Conservation (phyloP, 1,139 yeast species). For the Kodamaea derodonti region DNA sequence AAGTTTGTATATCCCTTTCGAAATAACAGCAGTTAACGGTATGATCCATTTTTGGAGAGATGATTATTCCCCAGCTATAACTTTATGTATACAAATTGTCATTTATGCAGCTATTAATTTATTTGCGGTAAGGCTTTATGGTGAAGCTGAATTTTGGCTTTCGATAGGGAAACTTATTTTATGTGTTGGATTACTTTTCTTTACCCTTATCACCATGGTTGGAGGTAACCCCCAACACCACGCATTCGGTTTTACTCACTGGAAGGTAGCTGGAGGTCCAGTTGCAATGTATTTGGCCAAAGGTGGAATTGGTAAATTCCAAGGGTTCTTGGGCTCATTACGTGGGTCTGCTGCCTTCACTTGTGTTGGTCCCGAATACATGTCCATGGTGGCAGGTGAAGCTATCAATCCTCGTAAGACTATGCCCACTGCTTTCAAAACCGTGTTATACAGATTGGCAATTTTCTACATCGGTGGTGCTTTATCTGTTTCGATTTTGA, state of each 20-base stretch:
- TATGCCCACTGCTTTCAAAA: conserved; percentile 76
- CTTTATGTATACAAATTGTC: conserved; percentile 58
- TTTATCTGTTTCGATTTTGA: conserved; percentile 35
- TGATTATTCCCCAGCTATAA: conserved; percentile 67
- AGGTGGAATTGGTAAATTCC: conserved; percentile 63
- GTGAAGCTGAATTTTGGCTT: conserved; percentile 80
- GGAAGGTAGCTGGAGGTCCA: conserved; percentile 47
- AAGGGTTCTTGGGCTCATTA: conserved; percentile 65
- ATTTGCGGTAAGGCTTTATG: conserved; percentile 69
- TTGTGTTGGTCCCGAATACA: conserved; percentile 81
- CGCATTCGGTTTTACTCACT: conserved; percentile 63
- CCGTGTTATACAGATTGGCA: conserved; percentile 69
- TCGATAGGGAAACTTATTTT: conserved; percentile 69
- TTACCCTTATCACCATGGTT: conserved; percentile 75
- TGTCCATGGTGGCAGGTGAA: conserved; percentile 83
- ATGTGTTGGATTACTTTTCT: conserved; percentile 67
- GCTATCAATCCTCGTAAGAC: conserved; percentile 71
- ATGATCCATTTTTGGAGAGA: conserved; percentile 77
- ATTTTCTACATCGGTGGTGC: conserved; percentile 60
- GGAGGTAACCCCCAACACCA: conserved; percentile 76
- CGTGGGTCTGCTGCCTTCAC: conserved; percentile 58
- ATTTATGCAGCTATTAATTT: conserved; percentile 62
- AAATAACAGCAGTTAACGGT: conserved; percentile 74
- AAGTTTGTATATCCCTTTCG: conserved; percentile 75
- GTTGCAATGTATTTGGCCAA: conserved; percentile 52